A percentile compares a stretch with the other conserved stretches of the same genome.
phyloP scores from a whole-genome alignment of 1,284 basidiomycete genomes.

The Pyrrhoderma noxium region DNA sequence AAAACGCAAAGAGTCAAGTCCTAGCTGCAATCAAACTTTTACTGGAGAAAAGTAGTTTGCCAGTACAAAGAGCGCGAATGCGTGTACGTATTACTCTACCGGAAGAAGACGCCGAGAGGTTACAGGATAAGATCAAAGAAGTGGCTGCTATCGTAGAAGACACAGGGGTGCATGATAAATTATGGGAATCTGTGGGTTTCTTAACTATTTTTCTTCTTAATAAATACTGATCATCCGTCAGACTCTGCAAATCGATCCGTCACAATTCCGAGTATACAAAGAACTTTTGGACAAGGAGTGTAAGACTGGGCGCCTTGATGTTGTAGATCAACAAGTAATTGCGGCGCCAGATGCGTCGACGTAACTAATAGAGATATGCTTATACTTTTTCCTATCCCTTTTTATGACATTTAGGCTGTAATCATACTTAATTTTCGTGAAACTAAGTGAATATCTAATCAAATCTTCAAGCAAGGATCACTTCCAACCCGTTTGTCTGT shows the following conservation, averaged over 20 bases:
- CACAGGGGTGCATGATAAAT: conserved; percentile 66
- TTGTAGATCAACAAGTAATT: conserved; percentile 44
- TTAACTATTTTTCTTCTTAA: conserved; percentile 8
- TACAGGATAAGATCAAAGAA: conserved; percentile 69
- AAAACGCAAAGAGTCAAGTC: conserved; percentile 92
- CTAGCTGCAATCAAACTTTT: conserved; percentile 87
- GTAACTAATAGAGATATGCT: neutral
- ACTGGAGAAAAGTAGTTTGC: conserved; percentile 74
- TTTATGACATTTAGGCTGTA: neutral
- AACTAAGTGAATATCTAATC: neutral
- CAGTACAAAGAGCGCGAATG: conserved; percentile 92
- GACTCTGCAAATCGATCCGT: conserved; percentile 90
- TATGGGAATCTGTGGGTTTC: conserved; percentile 81
- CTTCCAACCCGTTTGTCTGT: conserved; percentile 12
- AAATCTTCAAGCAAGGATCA: neutral
- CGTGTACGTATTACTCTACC: conserved; percentile 81
- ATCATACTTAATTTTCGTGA: neutral
- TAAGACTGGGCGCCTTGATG: conserved; percentile 59
- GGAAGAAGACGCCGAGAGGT: conserved; percentile 58
- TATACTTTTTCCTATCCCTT: neutral
- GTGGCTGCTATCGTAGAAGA: conserved; percentile 80
- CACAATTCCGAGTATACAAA: conserved; percentile 83
- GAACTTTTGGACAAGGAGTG: conserved; percentile 88
- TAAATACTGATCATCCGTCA: conserved; percentile 26
- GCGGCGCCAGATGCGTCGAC: conserved; percentile 50